Evolutionary conservation across 2,329 filamentous ascomycete genomes (phyloP).

Genomic region (Phialemoniopsis sp.): DNA sequence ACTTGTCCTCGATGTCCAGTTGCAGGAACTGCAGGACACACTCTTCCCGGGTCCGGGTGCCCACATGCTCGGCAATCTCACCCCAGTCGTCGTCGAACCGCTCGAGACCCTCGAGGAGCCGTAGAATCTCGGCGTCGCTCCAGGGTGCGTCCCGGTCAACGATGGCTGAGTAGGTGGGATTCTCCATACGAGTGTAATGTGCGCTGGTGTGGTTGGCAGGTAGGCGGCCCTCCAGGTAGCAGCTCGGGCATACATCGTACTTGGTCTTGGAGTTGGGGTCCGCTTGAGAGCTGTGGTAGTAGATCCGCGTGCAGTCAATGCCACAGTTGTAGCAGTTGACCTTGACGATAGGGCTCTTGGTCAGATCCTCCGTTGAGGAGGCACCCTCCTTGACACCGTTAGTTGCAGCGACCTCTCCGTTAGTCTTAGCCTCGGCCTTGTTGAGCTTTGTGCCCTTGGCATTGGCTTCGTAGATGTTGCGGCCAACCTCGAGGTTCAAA

Average conservation of each 20-base stretch:
- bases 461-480: conserved; percentile 92
- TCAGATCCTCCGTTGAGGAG: conserved; percentile 47
- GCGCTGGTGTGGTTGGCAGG: conserved; percentile 72
- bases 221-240: conserved; percentile 80
- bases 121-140: conserved; percentile 85
- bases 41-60: conserved; percentile 87
- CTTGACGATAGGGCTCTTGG: conserved; percentile 63
- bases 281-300: conserved; percentile 54
- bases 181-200: conserved; percentile 87
- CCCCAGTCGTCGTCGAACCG: conserved; percentile 96
- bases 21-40: conserved; percentile 96
- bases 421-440: conserved; percentile 66
- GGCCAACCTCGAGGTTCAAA: conserved; percentile 85
- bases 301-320: conserved; percentile 73
- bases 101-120: conserved; percentile 86
- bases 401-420: conserved; percentile 65
- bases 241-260: conserved; percentile 88
- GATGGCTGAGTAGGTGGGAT: conserved; percentile 74
- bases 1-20: conserved; percentile 96
- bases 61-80: conserved; percentile 86
- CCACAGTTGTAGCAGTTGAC: conserved; percentile 88
- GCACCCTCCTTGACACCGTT: conserved; percentile 51
- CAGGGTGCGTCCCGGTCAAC: conserved; percentile 82
- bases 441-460: conserved; percentile 72
- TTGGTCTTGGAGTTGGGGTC: conserved; percentile 64